Evolutionary conservation across 2,329 filamentous ascomycete genomes (phyloP).

Genomic region (Pseudogymnoascus sp.): DNA sequence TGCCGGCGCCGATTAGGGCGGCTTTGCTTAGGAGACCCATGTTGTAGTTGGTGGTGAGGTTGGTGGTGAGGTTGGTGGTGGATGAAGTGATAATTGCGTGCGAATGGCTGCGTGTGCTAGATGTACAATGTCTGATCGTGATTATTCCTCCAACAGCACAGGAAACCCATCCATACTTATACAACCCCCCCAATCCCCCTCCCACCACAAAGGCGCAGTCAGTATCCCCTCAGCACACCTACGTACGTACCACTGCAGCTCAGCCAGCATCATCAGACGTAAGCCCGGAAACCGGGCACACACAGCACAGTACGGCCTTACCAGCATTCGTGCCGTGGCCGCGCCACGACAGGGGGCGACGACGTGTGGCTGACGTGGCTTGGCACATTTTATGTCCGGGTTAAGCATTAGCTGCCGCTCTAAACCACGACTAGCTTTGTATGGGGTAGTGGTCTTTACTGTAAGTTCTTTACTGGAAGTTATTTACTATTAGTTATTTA

Average conservation of each 20-base stretch:
- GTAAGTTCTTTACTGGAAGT: too few relatives aligned
- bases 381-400: not conserved
- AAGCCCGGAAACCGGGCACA: not conserved
- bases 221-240: not conserved
- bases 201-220: not conserved
- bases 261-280: not conserved
- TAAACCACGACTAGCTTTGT: too few relatives aligned
- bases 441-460: too few relatives aligned
- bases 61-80: not conserved
- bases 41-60: not conserved
- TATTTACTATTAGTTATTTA: too few relatives aligned
- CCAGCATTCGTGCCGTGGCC: not conserved
- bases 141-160: not conserved
- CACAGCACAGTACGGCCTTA: not conserved
- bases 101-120: not conserved
- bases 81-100: not conserved
- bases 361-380: not conserved
- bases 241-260: not conserved
- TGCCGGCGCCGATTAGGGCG: not conserved
- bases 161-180: not conserved
- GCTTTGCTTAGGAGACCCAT: not conserved
- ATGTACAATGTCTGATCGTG: not conserved
- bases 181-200: not conserved
- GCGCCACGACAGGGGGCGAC: not conserved
- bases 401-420: too few relatives aligned